Conservation (phyloP, 2,329 filamentous ascomycete genomes). For the Aspergillus fijiensis region DNA sequence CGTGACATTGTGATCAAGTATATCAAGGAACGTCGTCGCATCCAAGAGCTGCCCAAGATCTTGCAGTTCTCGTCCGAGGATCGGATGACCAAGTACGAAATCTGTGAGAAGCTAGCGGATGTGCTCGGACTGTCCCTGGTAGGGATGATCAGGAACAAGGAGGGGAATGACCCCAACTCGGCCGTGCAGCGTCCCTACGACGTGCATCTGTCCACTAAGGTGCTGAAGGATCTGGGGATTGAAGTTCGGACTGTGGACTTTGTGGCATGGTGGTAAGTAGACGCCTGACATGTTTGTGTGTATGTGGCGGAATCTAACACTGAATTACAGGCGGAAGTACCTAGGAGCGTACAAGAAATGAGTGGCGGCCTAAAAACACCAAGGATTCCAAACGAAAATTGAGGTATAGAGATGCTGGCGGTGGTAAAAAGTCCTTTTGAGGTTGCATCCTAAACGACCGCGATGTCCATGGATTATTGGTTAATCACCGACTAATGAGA, state of each 20-base stretch:
- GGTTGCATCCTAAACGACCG: not conserved
- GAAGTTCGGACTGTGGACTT: conserved; percentile 74
- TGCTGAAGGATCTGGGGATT: conserved; percentile 70
- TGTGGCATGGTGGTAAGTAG: conserved; percentile 69
- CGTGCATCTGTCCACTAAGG: conserved; percentile 78
- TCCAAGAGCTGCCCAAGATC: conserved; percentile 61
- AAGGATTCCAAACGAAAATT: not conserved
- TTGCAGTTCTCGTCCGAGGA: conserved; percentile 88
- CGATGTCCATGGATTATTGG: not conserved
- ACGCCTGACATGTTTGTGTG: not conserved
- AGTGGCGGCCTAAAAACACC: not conserved
- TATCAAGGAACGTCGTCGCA: conserved; percentile 50
- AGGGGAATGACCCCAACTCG: conserved; percentile 70
- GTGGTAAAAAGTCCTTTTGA: not conserved
- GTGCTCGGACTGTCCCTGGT: conserved; percentile 73
- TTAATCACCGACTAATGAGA: not conserved
- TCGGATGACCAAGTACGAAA: conserved; percentile 84
- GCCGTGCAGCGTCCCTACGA: conserved; percentile 80
- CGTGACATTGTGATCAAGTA: conserved; percentile 72
- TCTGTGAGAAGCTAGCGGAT: conserved; percentile 73
- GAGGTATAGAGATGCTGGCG: not conserved
- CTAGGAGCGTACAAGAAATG: conserved; percentile 31
- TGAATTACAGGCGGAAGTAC: conserved; percentile 30
- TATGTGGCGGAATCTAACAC: conserved; percentile 11
- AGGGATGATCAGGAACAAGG: conserved; percentile 63